These are phyloP conservation scores for Solanum corneliomulleri DNA, from an alignment of 257 asterid species.

Conservation along the genomic window DNA sequence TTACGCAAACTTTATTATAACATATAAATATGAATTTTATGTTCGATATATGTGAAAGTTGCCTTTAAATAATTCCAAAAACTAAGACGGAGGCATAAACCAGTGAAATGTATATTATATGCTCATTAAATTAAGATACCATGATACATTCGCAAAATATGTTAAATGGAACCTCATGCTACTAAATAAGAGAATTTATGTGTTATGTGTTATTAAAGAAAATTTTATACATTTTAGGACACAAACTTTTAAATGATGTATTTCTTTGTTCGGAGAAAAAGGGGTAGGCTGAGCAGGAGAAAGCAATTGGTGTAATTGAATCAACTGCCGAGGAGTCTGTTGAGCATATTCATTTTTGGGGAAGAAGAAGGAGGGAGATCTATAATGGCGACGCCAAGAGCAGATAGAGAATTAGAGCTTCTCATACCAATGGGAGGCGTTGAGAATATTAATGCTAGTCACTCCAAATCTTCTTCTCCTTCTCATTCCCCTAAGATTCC, in stretches of 20 bases:
- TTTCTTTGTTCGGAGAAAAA: neutral
- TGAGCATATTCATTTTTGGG: neutral
- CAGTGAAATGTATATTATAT: too few species aligned
- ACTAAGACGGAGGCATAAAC: too few species aligned
- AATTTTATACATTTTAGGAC: neutral
- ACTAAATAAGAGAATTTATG: neutral
- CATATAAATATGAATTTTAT: too few species aligned
- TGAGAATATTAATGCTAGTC: slow-evolving; percentile 5
- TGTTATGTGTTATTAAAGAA: neutral
- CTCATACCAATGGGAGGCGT: slow-evolving; percentile 28
- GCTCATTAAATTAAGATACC: neutral
- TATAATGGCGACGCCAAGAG: neutral
- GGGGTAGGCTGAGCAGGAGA: neutral
- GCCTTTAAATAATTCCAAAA: too few species aligned
- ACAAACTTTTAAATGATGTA: neutral
- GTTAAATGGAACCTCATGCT: neutral
- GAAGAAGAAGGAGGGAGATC: neutral
- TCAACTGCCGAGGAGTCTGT: neutral
- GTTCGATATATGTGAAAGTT: too few species aligned
- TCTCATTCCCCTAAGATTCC: slow-evolving; percentile 17
- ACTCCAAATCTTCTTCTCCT: slow-evolving; percentile 42
- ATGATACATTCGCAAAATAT: neutral
- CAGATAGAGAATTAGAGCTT: slow-evolving; percentile 56
- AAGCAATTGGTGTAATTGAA: neutral
- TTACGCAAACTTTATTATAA: too few species aligned